phyloP scores from a whole-genome alignment of 164 flowering plant genomes.

The Buxus sempervirens region DNA sequence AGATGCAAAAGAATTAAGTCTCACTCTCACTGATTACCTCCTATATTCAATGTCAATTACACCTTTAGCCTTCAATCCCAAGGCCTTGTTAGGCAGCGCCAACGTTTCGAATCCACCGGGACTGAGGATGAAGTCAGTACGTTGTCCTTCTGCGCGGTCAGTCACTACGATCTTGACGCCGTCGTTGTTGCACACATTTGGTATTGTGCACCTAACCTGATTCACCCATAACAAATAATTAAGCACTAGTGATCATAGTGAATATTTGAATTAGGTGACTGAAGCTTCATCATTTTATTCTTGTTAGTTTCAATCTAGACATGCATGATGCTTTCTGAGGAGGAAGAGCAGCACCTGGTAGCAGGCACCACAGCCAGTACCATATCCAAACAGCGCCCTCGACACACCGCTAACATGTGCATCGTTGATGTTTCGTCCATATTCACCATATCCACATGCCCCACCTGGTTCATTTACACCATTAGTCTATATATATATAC shows the following conservation, averaged over 20 bases:
- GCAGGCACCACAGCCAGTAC: conserved; percentile 85
- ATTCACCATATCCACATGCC: conserved; percentile 87
- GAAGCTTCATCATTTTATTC: not conserved
- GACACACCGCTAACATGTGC: conserved; percentile 67
- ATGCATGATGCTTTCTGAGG: not conserved
- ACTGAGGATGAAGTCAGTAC: conserved; percentile 80
- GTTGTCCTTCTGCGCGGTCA: conserved; percentile 75
- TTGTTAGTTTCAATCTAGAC: not conserved
- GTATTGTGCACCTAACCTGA: conserved; percentile 71
- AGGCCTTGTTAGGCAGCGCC: no score
- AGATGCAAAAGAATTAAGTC: not conserved
- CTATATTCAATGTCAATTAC: conserved; percentile 68
- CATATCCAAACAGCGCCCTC: conserved; percentile 58
- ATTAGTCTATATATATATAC: not conserved
- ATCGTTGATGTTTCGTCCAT: conserved; percentile 63
- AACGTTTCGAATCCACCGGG: conserved; percentile 46
- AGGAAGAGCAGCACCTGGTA: conserved; percentile 48
- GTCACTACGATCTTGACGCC: conserved; percentile 66
- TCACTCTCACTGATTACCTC: conserved; percentile 17
- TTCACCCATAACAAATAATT: conserved; percentile 7
- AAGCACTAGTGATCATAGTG: not conserved
- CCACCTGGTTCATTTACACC: conserved; percentile 45
- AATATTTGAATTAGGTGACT: not conserved
- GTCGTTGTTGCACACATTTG: conserved; percentile 46
- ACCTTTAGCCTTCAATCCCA: conserved; percentile 49